Evolutionary conservation across 1,284 basidiomycete genomes (phyloP), one percentile per base, ranked within the genome.

Genomic region (Stygiomarasmius scandens): DNA sequence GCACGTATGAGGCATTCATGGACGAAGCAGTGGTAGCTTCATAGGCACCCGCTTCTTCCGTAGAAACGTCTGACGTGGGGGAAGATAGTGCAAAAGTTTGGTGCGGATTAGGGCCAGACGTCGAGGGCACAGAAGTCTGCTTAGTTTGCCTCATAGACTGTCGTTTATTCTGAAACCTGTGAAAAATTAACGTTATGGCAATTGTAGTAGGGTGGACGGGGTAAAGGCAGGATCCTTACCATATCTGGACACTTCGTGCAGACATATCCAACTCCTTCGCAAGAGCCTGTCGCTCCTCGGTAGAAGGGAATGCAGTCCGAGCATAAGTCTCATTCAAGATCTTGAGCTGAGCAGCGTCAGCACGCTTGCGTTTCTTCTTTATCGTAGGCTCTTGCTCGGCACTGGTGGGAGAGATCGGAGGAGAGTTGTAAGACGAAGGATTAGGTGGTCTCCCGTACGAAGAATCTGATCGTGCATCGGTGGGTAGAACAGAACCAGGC

Each of bases 361-460:
- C 91, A 55, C 90, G 84, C 76, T 91, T 90, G 69, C 90, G 83
- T 74, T 93, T 93, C 77, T 92, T 92, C 79, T 93, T 93, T 64
- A 90, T 84, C 24, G 79, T 75, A 19, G 88, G 82, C 66, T 89
- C 89, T 47, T 83, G 78, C 19, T 77, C 64, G 63, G 74, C 66
- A 64, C 38, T 47, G 5, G 51, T 56, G 23, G 71, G 61, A 58
- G 74, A 71, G 24, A 72, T 70, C 47, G 74, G 58, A 50, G 74
- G 70, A 36, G 67, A 64, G 9, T 64, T 66, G 44, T 60, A 62
- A 23, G 72, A 74, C 19, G 73, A 66, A 32, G 72, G 54, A n/a
- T 55, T 46, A n/a, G 55, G 51, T 10, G 43, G 24, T n/a, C 25
- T 2, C 10, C 71, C 66, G 60, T 76, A 77, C n/a, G 82, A 77